phyloP scores from a whole-genome alignment of 345 rosid genomes.

The Eucalyptus lansdowneana region DNA sequence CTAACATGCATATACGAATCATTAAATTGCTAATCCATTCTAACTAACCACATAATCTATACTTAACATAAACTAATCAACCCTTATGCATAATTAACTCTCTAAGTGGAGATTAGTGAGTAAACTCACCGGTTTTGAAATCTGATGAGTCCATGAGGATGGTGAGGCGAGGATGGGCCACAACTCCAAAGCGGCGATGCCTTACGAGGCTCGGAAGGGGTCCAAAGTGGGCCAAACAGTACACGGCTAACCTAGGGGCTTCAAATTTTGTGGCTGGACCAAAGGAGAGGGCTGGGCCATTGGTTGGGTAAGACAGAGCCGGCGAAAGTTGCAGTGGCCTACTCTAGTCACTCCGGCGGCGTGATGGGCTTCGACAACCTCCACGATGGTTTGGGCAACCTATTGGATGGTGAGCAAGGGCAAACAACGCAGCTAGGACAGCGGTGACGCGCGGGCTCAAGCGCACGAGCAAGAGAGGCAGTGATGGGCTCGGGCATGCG shows the following conservation, averaged over 20 bases:
- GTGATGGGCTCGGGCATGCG: fast-evolving
- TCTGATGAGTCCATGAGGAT: no score
- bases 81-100: no score
- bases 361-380: fast-evolving
- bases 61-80: no score
- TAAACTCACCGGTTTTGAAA: no score
- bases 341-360: fast-evolving
- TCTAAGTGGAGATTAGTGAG: fast-evolving
- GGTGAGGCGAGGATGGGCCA: fast-evolving
- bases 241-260: fast-evolving
- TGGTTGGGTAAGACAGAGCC: no score
- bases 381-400: fast-evolving
- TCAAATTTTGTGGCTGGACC: fast-evolving
- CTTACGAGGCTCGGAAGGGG: fast-evolving
- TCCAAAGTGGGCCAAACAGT: no score
- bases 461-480: fast-evolving
- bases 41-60: no score
- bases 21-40: no score
- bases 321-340: no score
- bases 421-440: fast-evolving
- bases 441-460: fast-evolving
- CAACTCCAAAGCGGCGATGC: no score
- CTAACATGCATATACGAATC: no score
- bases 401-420: fast-evolving
- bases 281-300: no score